Base-by-base conservation (phyloP, 345 rosid genomes). In the Pugionium cornutum region DNA sequence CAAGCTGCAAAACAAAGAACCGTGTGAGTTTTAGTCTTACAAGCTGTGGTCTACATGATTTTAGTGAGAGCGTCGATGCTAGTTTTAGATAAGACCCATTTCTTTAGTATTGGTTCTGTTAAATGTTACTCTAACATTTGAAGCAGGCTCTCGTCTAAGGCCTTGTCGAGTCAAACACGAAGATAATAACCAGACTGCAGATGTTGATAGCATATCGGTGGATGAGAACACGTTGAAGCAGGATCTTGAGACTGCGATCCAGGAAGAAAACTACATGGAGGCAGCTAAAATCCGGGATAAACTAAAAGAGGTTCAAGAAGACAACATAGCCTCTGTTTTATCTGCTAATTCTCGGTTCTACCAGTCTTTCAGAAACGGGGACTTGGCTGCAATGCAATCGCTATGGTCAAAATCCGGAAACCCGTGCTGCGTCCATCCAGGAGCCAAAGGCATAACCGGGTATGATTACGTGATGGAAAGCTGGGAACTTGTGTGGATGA, bases 401-500 rank as follows among this genome's bases (percentile, higher is more conserved):
- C 71, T 89, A 2, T 88, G 97, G 98, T 74, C 84, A 1, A 85
- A 79, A 70, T 75, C 83, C 0, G 86, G 80, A 51, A 74, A 83
- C 44, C 84, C 81, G 0, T 88, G 96, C 59, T 90, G 96, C 42
- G 92, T 88, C 58, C 96, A 94, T 65, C 99, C 99, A 0, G 95
- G 95, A 10, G 87, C 88, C 0, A 79, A 84, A 77, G 97, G 92
- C 26, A 83, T 94, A 60, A 75, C 78, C 0, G 92, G 97, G 28
- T 85, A 94, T 33, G 96, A 88, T 29, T 70, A 76, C 9, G 90
- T 92, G 30, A 82, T 92, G 79, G 97, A 90, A 63, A 94, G 99
- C 77, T 90, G 97, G 97, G 96, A 88, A 53, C 69, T 84, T 73
- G 95, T 94, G 33, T 84, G 95, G 99, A 82, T 81, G 86, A 83